These are phyloP conservation scores for Plasmopara halstedii DNA, from an alignment of 352 stramenopile genomes.

Conservation along the genomic window DNA sequence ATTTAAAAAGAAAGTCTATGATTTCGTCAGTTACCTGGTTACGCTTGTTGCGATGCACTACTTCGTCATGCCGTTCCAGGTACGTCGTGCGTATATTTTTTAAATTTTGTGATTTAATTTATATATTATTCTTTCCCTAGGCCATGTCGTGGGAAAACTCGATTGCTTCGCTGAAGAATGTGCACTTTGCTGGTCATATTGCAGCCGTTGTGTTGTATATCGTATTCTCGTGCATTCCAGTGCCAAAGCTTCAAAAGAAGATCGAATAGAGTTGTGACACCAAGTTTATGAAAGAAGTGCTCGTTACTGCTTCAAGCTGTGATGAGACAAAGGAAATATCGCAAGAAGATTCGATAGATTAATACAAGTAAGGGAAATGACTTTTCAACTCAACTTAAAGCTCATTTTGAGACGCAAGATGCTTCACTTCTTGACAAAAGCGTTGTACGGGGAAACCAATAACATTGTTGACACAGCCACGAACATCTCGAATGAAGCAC, in stretches of 20 bases:
- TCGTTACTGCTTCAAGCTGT: slow-evolving; percentile 1
- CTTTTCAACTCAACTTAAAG: slow-evolving; percentile 22
- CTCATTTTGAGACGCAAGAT: slow-evolving; percentile 26
- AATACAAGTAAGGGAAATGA: slow-evolving; percentile 11
- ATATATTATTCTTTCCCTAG: background rate
- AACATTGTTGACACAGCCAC: slow-evolving; percentile 90
- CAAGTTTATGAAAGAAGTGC: background rate
- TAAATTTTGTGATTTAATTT: too few species aligned
- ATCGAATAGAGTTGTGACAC: slow-evolving; percentile 23
- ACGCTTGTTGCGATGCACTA: slow-evolving; percentile 55
- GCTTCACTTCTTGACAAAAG: slow-evolving; percentile 56
- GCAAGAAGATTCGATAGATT: slow-evolving; percentile 10
- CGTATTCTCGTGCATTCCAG: slow-evolving; percentile 55
- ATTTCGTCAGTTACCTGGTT: slow-evolving; percentile 38
- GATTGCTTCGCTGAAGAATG: slow-evolving; percentile 52
- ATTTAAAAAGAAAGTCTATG: slow-evolving; percentile 53
- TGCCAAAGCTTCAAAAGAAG: slow-evolving; percentile 51
- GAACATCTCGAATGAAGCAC: slow-evolving; percentile 70
- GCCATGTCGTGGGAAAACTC: slow-evolving; percentile 64
- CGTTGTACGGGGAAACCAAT: slow-evolving; percentile 84
- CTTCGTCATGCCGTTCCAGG: slow-evolving; percentile 66
- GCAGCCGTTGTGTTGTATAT: slow-evolving; percentile 54
- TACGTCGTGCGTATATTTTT: slow-evolving; percentile 3
- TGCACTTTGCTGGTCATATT: slow-evolving; percentile 66
- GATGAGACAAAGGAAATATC: slow-evolving; percentile 1